Base-by-base conservation (phyloP, 495 filamentous ascomycete genomes). In the Penicillium tannophilum region DNA sequence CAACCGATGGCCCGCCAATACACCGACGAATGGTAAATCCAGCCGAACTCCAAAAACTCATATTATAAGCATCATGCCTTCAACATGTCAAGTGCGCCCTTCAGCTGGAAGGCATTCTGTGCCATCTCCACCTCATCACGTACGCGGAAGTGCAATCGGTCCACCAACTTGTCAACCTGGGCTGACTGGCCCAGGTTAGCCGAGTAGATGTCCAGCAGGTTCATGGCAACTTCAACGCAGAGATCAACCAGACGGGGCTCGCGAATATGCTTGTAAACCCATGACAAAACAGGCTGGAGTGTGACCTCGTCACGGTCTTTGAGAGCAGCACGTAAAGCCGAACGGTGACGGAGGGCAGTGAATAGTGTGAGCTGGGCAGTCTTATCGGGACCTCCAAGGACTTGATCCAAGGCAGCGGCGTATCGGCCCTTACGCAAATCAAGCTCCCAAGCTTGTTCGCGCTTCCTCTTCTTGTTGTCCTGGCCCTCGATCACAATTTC, bases 401-500 rank as follows among this genome's bases (percentile, higher is more conserved):
- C 93, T 19, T 82, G 73, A 76, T 98, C 92, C 10, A 99, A 76
- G 2, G 94, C 91, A 30, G 80, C 76, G 3, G 78, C 77, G 71
- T 95, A 98, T 53, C 86, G 82, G 10, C 88, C 91, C 67, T 89
- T 86, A 46, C 91, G 86, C 42, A 97, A 83, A 56, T 89, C 83
- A 44, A 80, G 77, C 66, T 97, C 91, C 93, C 94, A 99, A 6
- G 70, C 63, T 56, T 86, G 84, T 60, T 90, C 81, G 62, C 85
- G 84, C 66, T 85, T 85, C 30, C 78, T 71, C 67, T 71, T 72
- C 58, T 78, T 77, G 28, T 76, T 71, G 17, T 86, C 80, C 62
- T 88, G 87, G n/a, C 84, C 88, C 55, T 91, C 85, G 62, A 97
- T 91, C 66, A 97, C 83, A 36, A 96, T 89, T 62, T 97, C 92